phyloP scores from a whole-genome alignment of 1,139 yeast genomes.

The Geotrichum citri-aurantii region DNA sequence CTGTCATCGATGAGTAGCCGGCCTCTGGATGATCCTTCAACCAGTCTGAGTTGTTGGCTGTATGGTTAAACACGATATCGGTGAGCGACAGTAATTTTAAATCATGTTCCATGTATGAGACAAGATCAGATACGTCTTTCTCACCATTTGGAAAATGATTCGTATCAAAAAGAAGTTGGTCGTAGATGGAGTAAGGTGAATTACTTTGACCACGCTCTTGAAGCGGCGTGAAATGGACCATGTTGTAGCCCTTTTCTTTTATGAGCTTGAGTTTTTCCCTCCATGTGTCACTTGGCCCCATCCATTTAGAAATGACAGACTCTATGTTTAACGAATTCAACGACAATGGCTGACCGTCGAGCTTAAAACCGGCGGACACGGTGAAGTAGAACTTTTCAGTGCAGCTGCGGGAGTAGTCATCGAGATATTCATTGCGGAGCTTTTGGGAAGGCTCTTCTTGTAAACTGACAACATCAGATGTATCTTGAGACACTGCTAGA shows the following conservation, averaged over 20 bases:
- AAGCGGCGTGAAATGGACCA: slow-evolving; percentile 93
- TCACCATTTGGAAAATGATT: slow-evolving; percentile 48
- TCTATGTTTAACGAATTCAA: slow-evolving; percentile 80
- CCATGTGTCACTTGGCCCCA: slow-evolving; percentile 68
- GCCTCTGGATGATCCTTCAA: slow-evolving; percentile 78
- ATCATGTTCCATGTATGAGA: slow-evolving; percentile 47
- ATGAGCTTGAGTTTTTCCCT: slow-evolving; percentile 55
- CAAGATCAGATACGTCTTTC: slow-evolving; percentile 45
- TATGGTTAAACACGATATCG: slow-evolving; percentile 91
- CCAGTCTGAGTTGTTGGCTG: slow-evolving; percentile 89
- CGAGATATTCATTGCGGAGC: slow-evolving; percentile 12
- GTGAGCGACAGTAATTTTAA: slow-evolving; percentile 70
- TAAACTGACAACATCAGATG: slow-evolving; percentile 14
- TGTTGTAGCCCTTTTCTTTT: slow-evolving; percentile 74
- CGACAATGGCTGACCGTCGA: slow-evolving; percentile 54
- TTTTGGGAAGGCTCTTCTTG: slow-evolving; percentile 9
- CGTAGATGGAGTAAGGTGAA: slow-evolving; percentile 88
- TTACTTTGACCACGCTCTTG: slow-evolving; percentile 83
- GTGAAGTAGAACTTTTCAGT: slow-evolving; percentile 66
- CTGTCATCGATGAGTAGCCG: slow-evolving; percentile 79
- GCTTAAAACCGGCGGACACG: slow-evolving; percentile 69
- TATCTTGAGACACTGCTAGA: slow-evolving; percentile 2
- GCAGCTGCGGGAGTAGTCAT: slow-evolving; percentile 17
- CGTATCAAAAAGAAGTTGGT: slow-evolving; percentile 75
- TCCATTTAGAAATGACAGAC: slow-evolving; percentile 86